phyloP scores from a whole-genome alignment of 1,284 basidiomycete species.

The Amylostereum areolatum region DNA sequence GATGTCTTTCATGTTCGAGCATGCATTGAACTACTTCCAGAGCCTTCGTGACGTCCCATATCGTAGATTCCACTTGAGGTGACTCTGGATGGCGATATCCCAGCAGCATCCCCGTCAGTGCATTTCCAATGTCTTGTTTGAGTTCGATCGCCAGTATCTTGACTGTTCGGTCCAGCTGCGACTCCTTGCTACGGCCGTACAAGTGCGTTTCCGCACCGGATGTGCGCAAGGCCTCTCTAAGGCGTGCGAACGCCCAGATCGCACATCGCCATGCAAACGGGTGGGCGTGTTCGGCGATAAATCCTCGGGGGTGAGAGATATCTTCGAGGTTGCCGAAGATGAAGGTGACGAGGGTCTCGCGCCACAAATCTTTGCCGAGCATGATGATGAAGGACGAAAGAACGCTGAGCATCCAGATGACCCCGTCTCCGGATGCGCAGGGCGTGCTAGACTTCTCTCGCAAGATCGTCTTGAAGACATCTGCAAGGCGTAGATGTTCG shows the following conservation, averaged over 20 bases:
- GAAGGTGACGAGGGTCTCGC: too few species aligned
- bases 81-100: neutral
- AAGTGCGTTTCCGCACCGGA: neutral
- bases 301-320: neutral
- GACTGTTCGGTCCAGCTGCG: too few species aligned
- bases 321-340: neutral
- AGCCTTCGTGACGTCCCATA: too few species aligned
- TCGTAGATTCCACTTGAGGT: too few species aligned
- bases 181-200: neutral
- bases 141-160: too few species aligned
- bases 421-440: neutral
- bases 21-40: too few species aligned
- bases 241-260: neutral
- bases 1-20: too few species aligned
- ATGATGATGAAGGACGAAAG: neutral
- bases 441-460: neutral
- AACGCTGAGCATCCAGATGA: neutral
- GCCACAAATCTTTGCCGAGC: neutral
- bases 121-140: neutral
- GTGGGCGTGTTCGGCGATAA: neutral
- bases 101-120: neutral
- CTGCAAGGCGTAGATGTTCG: neutral
- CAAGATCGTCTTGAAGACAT: neutral
- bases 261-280: neutral
- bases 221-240: neutral